phyloP scores from a whole-genome alignment of 148 eudicot species.

The Gaultheria prostrata region DNA sequence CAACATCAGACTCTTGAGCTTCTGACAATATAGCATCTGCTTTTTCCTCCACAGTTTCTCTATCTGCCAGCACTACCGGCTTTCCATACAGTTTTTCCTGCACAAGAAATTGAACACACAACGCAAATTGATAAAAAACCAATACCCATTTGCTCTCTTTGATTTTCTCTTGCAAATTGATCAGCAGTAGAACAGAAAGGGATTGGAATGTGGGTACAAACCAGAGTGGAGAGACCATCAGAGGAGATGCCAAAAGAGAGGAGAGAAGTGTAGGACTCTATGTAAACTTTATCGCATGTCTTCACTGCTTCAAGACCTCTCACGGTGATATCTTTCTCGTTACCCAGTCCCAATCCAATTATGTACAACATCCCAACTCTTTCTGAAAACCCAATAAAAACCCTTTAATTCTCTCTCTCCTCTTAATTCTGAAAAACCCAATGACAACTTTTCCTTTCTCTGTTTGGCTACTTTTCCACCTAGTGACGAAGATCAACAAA shows the following conservation, averaged over 20 bases:
- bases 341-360: slow-evolving; percentile 78
- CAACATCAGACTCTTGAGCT: slow-evolving; percentile 69
- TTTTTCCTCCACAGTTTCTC: slow-evolving; percentile 95
- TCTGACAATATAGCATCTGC: slow-evolving; percentile 61
- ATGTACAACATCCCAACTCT: slow-evolving; percentile 53
- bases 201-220: slow-evolving; percentile 2
- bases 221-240: slow-evolving; percentile 71
- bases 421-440: too few species aligned
- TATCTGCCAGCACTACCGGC: slow-evolving; percentile 59
- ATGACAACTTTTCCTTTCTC: background rate
- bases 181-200: background rate
- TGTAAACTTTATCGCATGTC: slow-evolving; percentile 60
- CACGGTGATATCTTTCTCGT: slow-evolving; percentile 82
- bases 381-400: background rate
- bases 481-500: background rate
- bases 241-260: slow-evolving; percentile 78
- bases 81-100: slow-evolving; percentile 85
- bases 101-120: background rate
- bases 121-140: background rate
- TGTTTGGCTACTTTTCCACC: background rate
- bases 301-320: slow-evolving; percentile 80
- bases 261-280: slow-evolving; percentile 92
- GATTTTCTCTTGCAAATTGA: background rate
- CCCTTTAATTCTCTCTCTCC: background rate
- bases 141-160: background rate